Base-by-base conservation (phyloP, 1,139 yeast genomes). In the Spathaspora sp. region DNA sequence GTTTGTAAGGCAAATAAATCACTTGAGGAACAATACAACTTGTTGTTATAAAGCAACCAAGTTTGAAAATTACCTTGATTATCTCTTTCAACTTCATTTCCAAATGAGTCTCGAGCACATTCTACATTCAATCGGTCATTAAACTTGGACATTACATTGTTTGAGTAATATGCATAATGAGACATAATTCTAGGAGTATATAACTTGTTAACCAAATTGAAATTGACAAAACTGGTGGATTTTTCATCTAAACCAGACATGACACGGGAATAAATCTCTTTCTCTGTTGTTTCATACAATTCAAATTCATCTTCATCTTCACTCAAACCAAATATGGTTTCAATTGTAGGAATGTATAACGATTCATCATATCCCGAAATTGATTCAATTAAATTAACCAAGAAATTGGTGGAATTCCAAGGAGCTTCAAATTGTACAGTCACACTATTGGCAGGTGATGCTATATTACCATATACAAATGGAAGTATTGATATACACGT, bases 131-230 rank as follows among this genome's bases (percentile, higher is more conserved):
- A 53, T 43, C 56, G 50, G 4, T 47, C 48, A 2, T 54, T 55
- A 33, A 54, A 56, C 2, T 51, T 47, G 0, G 70, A 64, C 26
- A 56, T 51, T 7, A 70, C 67, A 0, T 60, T 52, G 1, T 64
- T 51, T 4, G 61, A 63, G 56, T 79, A 87, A 58, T 75, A 70
- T 46, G 76, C 74, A 56, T 75, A 85, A 48, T 86, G 88, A 1
- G 90, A 69, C 53, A 82, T 80, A 23, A 89, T 72, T 43, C 84
- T 67, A 3, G 96, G 89, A 1, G 86, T 68, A 48, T 74, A 65
- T 37, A 73, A 65, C 46, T 82, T 82, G 51, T 81, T 68, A 0
- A 80, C 80, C 39, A 84, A 56, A 39, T 80, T 68, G 46, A 82
- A 69, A 48, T 81, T 76, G n/a, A 78, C 68, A 36, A 81, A 63